Conservation (phyloP, 2,329 filamentous ascomycete species). For the Cercospora nicotianae region DNA sequence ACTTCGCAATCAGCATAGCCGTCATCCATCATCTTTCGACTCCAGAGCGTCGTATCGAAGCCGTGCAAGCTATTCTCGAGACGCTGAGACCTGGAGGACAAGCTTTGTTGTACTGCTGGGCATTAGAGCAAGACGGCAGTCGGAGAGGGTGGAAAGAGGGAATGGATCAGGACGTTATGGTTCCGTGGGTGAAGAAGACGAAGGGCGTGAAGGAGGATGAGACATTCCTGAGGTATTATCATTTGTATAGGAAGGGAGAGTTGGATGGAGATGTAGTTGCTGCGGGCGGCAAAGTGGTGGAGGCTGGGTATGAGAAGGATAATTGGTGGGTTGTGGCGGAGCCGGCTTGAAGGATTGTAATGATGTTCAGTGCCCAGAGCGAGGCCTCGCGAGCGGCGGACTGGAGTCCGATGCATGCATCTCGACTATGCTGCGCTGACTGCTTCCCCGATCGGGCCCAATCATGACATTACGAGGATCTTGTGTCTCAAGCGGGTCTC, state of each 20-base stretch:
- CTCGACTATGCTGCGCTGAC: no score
- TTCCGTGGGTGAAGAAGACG: constrained; percentile 75
- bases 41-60: constrained; percentile 67
- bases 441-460: no score
- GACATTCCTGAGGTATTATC: constrained; percentile 89
- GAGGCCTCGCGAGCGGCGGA: neutral
- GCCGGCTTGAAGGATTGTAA: neutral
- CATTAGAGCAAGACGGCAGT: constrained; percentile 84
- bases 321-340: constrained; percentile 78
- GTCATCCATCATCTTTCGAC: constrained; percentile 94
- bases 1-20: constrained; percentile 92
- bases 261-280: constrained; percentile 74
- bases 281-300: constrained; percentile 73
- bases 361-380: neutral
- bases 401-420: no score
- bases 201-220: constrained; percentile 36
- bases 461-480: no score
- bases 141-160: constrained; percentile 85
- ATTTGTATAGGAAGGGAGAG: constrained; percentile 84
- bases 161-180: constrained; percentile 85
- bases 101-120: constrained; percentile 90
- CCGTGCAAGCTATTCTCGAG: constrained; percentile 68
- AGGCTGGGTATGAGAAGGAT: constrained; percentile 89
- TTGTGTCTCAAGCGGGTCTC: no score
- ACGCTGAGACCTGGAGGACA: constrained; percentile 63